phyloP scores from a whole-genome alignment of 441 rosid genomes.

The Croton setiger region DNA sequence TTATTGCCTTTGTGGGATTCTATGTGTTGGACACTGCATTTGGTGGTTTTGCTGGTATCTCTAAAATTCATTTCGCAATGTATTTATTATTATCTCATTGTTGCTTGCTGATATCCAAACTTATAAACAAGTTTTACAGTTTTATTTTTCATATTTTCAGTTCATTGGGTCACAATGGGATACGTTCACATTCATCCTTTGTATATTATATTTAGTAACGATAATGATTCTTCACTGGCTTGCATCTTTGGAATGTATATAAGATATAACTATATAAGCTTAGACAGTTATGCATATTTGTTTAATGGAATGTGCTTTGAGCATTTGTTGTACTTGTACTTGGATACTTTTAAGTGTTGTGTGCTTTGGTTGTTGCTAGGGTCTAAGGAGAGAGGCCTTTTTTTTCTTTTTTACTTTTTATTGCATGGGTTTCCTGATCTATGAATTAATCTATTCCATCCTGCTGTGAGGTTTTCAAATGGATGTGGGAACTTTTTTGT shows the following conservation, averaged over 20 bases:
- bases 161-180: not conserved
- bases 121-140: not conserved
- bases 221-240: constrained; percentile 1
- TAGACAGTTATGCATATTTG: not conserved
- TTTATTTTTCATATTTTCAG: not conserved
- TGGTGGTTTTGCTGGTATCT: not conserved
- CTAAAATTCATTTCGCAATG: not conserved
- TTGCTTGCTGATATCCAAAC: not conserved
- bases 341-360: not conserved
- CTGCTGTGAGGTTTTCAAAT: not conserved
- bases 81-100: not conserved
- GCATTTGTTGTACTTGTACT: not conserved
- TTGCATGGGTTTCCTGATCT: not conserved
- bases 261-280: too few relatives aligned
- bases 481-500: not conserved
- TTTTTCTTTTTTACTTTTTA: not conserved
- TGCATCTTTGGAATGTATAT: not conserved
- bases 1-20: not conserved
- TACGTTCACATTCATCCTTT: not conserved
- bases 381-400: not conserved
- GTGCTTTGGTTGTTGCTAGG: not conserved
- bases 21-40: not conserved
- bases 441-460: not conserved
- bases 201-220: not conserved
- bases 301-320: not conserved